Evolutionary conservation across 176 grass and related monocot species (phyloP).

Genomic region (Olyra latifolia): DNA sequence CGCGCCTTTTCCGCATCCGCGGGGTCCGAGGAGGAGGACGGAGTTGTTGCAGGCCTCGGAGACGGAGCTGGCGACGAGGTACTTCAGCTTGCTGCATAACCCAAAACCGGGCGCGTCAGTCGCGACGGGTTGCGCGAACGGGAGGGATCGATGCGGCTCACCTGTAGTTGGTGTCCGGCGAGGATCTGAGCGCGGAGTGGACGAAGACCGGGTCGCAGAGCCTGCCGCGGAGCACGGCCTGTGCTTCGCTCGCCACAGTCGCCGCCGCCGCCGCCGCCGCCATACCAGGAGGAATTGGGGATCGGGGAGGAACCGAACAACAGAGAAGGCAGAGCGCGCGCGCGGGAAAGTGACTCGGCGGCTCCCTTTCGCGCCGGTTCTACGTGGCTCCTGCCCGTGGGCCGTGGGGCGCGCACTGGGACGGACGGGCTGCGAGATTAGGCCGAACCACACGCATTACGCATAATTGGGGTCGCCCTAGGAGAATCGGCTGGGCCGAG

Average conservation of each 20-base stretch:
- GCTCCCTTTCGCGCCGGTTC: background rate
- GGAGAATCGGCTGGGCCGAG: background rate
- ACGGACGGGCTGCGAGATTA: background rate
- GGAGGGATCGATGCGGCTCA: background rate
- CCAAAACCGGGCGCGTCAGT: background rate
- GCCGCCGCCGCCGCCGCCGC: constrained; percentile 22
- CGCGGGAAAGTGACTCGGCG: background rate
- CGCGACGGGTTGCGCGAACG: background rate
- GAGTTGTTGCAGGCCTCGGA: constrained; percentile 81
- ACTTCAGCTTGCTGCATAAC: constrained; percentile 68
- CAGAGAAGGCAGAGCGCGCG: background rate
- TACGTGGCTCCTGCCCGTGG: too few relatives aligned
- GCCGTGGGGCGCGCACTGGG: too few relatives aligned
- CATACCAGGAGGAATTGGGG: background rate
- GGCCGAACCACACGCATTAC: background rate
- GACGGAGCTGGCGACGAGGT: constrained; percentile 70
- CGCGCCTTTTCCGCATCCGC: constrained; percentile 69
- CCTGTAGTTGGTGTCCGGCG: constrained; percentile 76
- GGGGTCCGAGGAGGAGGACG: constrained; percentile 70
- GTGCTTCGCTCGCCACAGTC: constrained; percentile 47
- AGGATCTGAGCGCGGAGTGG: constrained; percentile 59
- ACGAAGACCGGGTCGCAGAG: constrained; percentile 66
- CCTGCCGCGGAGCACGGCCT: constrained; percentile 49
- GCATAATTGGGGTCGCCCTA: background rate
- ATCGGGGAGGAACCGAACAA: background rate